These are phyloP conservation scores for Salix brachista DNA, from an alignment of 345 rosid species.

Conservation along the genomic window DNA sequence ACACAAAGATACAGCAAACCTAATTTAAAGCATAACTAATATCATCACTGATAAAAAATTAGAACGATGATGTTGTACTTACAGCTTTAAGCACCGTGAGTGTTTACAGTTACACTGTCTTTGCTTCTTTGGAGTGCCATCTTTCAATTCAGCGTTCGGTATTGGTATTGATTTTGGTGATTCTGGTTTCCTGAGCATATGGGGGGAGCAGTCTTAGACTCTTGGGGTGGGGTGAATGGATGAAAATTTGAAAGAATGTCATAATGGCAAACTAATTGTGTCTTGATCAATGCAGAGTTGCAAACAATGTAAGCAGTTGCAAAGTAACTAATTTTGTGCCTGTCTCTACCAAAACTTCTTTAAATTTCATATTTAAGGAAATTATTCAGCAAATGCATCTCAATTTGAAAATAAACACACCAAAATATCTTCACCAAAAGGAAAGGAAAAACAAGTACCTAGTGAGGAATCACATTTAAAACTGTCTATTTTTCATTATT, in stretches of 20 bases:
- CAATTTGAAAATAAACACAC: background rate
- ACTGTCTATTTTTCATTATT: background rate
- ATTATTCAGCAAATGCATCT: background rate
- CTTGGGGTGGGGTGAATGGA: background rate
- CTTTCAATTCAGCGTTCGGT: conserved; percentile 63
- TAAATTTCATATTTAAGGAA: background rate
- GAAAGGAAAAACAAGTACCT: background rate
- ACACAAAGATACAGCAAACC: background rate
- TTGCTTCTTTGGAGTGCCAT: conserved; percentile 88
- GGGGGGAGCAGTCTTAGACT: background rate
- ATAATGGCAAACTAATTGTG: background rate
- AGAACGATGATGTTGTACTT: conserved; percentile 25
- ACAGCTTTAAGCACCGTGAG: conserved; percentile 96
- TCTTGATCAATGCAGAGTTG: background rate
- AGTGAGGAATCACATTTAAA: background rate
- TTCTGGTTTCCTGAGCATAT: conserved; percentile 61
- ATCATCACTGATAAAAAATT: background rate
- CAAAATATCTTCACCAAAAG: background rate
- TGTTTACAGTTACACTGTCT: conserved; percentile 98
- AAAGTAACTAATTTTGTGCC: background rate
- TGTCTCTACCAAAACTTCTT: background rate
- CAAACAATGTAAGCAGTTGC: background rate
- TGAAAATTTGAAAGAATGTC: background rate
- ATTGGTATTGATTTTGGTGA: conserved; percentile 77
- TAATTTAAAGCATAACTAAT: background rate